These are phyloP conservation scores for Durio zibethinus DNA, from an alignment of 345 rosid species.

Conservation along the genomic window DNA sequence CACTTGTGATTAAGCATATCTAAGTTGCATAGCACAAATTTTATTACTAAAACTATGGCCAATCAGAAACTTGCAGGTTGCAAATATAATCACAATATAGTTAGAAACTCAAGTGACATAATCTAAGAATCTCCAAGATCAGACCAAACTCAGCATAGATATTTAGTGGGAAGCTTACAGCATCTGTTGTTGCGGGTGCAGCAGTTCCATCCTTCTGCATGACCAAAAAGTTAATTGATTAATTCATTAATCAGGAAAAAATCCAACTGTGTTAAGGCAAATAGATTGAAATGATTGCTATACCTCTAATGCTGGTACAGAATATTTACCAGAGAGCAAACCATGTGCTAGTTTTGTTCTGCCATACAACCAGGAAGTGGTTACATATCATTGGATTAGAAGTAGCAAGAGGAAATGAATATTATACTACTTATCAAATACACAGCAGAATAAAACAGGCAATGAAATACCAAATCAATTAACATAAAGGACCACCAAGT, in stretches of 20 bases:
- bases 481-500: background rate
- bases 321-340: slow-evolving; percentile 85
- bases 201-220: slow-evolving; percentile 47
- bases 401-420: background rate
- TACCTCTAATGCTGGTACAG: slow-evolving; percentile 74
- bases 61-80: background rate
- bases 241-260: slow-evolving; percentile 2
- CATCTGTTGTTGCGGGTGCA: slow-evolving; percentile 28
- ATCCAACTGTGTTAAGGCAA: background rate
- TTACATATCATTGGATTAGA: slow-evolving; percentile 14
- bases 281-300: slow-evolving; percentile 2
- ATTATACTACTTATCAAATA: background rate
- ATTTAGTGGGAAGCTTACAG: slow-evolving; percentile 38
- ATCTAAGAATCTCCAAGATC: background rate
- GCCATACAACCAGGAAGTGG: slow-evolving; percentile 33
- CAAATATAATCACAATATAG: background rate
- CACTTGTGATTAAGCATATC: background rate
- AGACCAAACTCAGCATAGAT: background rate
- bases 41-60: background rate
- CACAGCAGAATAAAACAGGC: background rate
- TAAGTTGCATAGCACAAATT: background rate
- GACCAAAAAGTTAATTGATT: slow-evolving; percentile 15
- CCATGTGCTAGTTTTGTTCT: slow-evolving; percentile 99
- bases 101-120: background rate
- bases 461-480: background rate